A percentile compares a stretch with the other conserved stretches of the same genome.
Conservation (phyloP, 1,284 basidiomycete species). For the Pascua sp. region DNA sequence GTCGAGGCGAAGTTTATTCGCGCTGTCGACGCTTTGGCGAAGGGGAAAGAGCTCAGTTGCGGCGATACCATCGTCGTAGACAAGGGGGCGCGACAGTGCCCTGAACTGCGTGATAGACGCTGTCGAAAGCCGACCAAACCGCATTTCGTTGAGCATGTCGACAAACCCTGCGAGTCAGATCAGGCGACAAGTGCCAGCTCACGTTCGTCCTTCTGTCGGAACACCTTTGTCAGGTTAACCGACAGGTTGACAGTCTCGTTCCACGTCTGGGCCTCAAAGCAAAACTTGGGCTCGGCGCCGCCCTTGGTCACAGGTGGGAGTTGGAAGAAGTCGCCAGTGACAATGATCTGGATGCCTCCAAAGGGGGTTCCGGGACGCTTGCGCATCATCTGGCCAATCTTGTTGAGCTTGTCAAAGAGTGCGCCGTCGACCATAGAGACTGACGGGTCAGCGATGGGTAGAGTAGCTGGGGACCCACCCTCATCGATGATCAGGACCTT, state of each 20-base stretch:
- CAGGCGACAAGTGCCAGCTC: constrained; percentile 21
- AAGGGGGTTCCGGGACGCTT: constrained; percentile 65
- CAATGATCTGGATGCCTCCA: constrained; percentile 91
- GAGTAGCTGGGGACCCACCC: constrained; percentile 54
- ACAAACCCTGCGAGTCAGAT: constrained; percentile 62
- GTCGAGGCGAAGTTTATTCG: constrained; percentile 65
- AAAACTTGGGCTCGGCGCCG: constrained; percentile 59
- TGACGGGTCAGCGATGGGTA: constrained; percentile 42
- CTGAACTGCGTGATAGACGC: constrained; percentile 63
- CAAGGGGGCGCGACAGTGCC: constrained; percentile 55
- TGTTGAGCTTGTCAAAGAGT: constrained; percentile 55
- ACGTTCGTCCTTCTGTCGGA: constrained; percentile 61
- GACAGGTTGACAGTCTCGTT: constrained; percentile 67
- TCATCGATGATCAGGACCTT: constrained; percentile 92
- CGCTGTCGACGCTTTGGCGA: constrained; percentile 72
- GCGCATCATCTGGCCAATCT: constrained; percentile 52
- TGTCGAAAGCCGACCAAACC: constrained; percentile 66
- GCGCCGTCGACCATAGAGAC: constrained; percentile 97
- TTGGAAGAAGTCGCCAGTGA: constrained; percentile 96
- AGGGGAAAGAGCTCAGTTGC: constrained; percentile 84
- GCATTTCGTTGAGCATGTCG: constrained; percentile 85
- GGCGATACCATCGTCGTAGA: constrained; percentile 67
- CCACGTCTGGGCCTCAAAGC: constrained; percentile 89
- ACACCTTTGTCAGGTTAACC: constrained; percentile 85
- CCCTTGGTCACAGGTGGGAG: constrained; percentile 80